These are phyloP conservation scores for Zygosaccharomyces lentus DNA, from an alignment of 805 yeast genomes.

Conservation along the genomic window DNA sequence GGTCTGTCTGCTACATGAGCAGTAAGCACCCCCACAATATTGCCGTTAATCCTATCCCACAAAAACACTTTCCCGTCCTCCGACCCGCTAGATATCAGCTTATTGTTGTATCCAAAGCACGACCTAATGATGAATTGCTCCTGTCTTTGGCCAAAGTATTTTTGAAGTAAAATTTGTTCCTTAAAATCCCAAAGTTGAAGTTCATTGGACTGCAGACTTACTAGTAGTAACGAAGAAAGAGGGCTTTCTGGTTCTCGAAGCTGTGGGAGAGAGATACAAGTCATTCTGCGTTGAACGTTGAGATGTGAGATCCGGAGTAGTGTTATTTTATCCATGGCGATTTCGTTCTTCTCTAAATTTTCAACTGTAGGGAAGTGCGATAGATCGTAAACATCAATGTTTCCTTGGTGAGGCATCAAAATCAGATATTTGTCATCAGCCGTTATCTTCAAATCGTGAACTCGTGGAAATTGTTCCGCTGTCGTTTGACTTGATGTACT, in stretches of 20 bases:
- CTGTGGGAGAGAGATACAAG: conserved; percentile 57
- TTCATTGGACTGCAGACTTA: conserved; percentile 70
- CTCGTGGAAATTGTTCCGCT: conserved; percentile 40
- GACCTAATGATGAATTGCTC: conserved; percentile 67
- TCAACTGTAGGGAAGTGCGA: conserved; percentile 25
- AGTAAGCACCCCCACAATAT: conserved; percentile 43
- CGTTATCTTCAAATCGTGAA: conserved; percentile 65
- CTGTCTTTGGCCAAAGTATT: conserved; percentile 69
- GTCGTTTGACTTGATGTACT: conserved; percentile 9
- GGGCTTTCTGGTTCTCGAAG: conserved; percentile 5
- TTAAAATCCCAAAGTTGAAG: conserved; percentile 76
- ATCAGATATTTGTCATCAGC: conserved; percentile 59
- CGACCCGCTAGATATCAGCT: conserved; percentile 72
- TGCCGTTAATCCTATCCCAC: conserved; percentile 73
- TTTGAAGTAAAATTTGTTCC: conserved; percentile 53
- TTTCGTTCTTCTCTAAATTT: conserved; percentile 9
- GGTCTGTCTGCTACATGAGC: conserved; percentile 27
- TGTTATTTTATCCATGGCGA: conserved; percentile 24
- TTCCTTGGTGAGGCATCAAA: conserved; percentile 60
- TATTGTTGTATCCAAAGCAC: conserved; percentile 68
- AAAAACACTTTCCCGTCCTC: conserved; percentile 75
- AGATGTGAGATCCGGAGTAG: conserved; percentile 42
- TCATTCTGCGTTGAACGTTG: conserved; percentile 52
- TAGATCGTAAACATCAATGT: conserved; percentile 57
- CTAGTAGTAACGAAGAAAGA: conserved; percentile 39